Percentiles rank a stretch among this genome's conserved stretches.
phyloP scores from a whole-genome alignment of 1,284 basidiomycete species.

The Pisolithus thermaeus region DNA sequence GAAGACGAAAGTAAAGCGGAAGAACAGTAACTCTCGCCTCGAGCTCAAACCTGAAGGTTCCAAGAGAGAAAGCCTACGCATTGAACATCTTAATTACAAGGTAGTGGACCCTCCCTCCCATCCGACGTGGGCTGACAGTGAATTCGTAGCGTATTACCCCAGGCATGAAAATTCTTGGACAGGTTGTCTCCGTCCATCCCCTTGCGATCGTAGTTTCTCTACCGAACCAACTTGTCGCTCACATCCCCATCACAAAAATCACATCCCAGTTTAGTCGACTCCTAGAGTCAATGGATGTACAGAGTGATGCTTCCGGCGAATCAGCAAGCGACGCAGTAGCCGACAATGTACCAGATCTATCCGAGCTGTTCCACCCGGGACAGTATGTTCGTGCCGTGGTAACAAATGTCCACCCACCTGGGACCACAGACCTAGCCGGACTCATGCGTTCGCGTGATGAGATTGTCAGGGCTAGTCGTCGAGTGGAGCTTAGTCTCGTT shows the following conservation, averaged over 20 bases:
- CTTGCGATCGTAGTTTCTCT: slow-evolving; percentile 90
- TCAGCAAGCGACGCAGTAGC: slow-evolving; percentile 36
- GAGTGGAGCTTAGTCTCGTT: slow-evolving; percentile 84
- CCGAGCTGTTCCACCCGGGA: slow-evolving; percentile 75
- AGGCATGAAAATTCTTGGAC: slow-evolving; percentile 85
- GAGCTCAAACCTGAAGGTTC: slow-evolving; percentile 31
- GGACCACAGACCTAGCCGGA: slow-evolving; percentile 52
- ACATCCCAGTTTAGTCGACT: slow-evolving; percentile 77
- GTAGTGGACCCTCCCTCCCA: slow-evolving; percentile 33
- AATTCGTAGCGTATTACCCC: slow-evolving; percentile 63
- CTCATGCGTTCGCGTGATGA: slow-evolving; percentile 61
- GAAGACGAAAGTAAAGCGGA: slow-evolving; percentile 14
- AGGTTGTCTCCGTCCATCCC: slow-evolving; percentile 84
- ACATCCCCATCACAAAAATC: slow-evolving; percentile 93
- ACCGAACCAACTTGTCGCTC: slow-evolving; percentile 91
- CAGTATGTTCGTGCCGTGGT: slow-evolving; percentile 86
- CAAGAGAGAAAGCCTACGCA: slow-evolving; percentile 51
- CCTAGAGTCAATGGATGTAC: slow-evolving; percentile 59
- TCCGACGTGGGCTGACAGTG: background rate
- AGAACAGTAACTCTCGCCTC: slow-evolving; percentile 47
- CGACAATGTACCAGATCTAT: slow-evolving; percentile 56
- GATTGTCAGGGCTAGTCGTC: slow-evolving; percentile 58
- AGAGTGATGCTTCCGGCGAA: slow-evolving; percentile 39
- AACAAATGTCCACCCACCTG: slow-evolving; percentile 55
- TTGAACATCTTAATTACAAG: slow-evolving; percentile 95